Conservation (phyloP, 2,329 filamentous ascomycete species). For the Ascochyta clinopodiicola region DNA sequence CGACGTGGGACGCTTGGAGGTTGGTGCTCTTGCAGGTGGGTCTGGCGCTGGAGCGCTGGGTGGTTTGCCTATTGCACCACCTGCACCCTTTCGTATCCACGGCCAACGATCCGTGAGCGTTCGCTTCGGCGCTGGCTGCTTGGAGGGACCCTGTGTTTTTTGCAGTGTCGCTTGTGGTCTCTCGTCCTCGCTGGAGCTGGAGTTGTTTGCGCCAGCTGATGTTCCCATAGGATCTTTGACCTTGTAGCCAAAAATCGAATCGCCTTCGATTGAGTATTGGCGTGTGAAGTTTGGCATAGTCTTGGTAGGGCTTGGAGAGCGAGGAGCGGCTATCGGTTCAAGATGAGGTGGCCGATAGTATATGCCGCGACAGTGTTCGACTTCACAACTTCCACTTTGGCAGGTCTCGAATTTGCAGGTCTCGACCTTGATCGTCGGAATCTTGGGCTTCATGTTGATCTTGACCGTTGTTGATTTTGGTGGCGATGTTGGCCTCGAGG, state of each 20-base stretch:
- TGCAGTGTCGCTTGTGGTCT: constrained; percentile 4
- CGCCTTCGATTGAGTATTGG: constrained; percentile 27
- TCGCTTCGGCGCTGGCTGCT: constrained; percentile 15
- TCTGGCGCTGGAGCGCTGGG: constrained; percentile 14
- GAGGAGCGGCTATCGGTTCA: constrained; percentile 14
- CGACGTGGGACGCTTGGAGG: background rate
- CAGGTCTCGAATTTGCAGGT: background rate
- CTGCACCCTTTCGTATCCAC: constrained; percentile 26
- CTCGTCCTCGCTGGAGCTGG: constrained; percentile 15
- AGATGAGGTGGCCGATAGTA: constrained; percentile 21
- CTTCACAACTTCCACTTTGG: background rate
- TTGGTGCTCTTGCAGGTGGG: background rate
- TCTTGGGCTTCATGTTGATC: constrained; percentile 31
- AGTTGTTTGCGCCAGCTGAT: constrained; percentile 12
- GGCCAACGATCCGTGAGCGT: constrained; percentile 29
- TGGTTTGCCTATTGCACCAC: constrained; percentile 18
- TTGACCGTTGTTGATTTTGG: constrained; percentile 25
- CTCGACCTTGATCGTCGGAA: constrained; percentile 1
- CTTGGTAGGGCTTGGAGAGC: constrained; percentile 31
- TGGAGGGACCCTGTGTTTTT: constrained; percentile 1
- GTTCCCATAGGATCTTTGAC: constrained; percentile 23
- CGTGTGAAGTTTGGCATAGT: constrained; percentile 30
- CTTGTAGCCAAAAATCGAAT: constrained; percentile 33
- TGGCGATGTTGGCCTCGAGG: constrained; percentile 12
- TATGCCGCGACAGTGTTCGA: constrained; percentile 2